A percentile compares a stretch with the other conserved stretches of the same genome.
These are phyloP conservation scores for Cytauxzoon felis DNA, from an alignment of 169 alveolate genomes.

Conservation along the genomic window DNA sequence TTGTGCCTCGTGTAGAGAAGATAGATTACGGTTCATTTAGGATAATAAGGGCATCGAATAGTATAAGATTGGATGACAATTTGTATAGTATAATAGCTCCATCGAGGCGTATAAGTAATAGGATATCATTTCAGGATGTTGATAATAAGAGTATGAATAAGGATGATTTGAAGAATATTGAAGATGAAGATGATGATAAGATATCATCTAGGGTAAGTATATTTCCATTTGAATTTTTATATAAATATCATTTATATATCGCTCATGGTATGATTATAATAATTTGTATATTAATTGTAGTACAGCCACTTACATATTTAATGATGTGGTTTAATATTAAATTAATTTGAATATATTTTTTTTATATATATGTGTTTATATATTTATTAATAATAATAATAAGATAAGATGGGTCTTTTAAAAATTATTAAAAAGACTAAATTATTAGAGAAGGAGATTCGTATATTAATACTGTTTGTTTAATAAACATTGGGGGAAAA, in stretches of 20 bases:
- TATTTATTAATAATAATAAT: background rate
- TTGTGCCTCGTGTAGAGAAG: background rate
- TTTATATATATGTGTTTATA: background rate
- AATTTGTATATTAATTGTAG: constrained; percentile 6
- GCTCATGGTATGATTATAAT: constrained; percentile 5
- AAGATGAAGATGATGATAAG: background rate
- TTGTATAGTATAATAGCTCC: constrained; percentile 14
- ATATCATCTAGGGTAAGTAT: constrained; percentile 14
- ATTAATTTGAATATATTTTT: no score
- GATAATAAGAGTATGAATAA: background rate
- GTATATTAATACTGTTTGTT: constrained; percentile 84
- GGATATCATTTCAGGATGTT: background rate
- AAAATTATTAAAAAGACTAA: constrained; percentile 88
- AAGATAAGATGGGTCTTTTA: constrained; percentile 83
- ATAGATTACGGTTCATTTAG: constrained; percentile 25
- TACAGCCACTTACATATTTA: no score
- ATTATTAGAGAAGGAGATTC: constrained; percentile 88
- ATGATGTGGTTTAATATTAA: no score
- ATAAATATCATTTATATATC: constrained; percentile 6
- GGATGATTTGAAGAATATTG: background rate
- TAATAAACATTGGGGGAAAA: background rate
- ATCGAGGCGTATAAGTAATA: background rate
- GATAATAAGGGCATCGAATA: constrained; percentile 33
- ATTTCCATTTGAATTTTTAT: constrained; percentile 24
- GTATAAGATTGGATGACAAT: constrained; percentile 25